Evolutionary conservation across 2,329 filamentous ascomycete genomes (phyloP).

Genomic region (Aspergillus pseudoviridinutans): DNA sequence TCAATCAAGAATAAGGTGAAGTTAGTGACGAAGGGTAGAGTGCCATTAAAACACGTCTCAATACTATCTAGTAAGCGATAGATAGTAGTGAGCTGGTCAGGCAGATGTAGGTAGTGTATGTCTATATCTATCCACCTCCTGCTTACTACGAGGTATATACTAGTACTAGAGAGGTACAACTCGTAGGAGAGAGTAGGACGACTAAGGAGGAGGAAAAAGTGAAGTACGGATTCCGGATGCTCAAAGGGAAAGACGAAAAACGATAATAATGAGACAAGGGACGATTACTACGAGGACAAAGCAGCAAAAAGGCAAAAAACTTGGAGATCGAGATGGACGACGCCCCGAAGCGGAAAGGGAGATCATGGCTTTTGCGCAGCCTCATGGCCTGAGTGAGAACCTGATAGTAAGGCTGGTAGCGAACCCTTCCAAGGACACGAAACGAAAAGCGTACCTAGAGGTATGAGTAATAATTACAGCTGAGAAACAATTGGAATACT

Average conservation of each 20-base stretch:
- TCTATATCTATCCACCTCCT: not conserved
- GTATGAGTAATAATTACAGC: no score
- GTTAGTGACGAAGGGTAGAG: not conserved
- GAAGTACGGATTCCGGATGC: not conserved
- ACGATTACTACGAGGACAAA: not conserved
- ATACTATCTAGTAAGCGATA: not conserved
- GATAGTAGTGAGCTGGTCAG: not conserved
- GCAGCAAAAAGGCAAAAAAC: not conserved
- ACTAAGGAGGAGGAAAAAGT: not conserved
- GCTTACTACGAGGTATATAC: not conserved
- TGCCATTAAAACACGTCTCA: not conserved
- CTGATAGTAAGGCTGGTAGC: not conserved
- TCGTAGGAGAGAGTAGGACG: not conserved
- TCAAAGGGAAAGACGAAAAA: not conserved
- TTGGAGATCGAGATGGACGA: not conserved
- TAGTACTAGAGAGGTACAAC: not conserved
- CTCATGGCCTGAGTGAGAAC: not conserved
- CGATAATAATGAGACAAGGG: not conserved
- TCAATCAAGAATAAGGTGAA: not conserved
- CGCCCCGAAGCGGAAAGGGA: not conserved
- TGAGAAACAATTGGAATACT: not conserved
- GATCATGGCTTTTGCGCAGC: not conserved
- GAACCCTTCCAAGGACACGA: not conserved
- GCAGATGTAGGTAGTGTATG: no score
- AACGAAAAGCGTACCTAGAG: no score